Evolutionary conservation across 108 stramenopile genomes (phyloP).

Genomic region (Cyclostephanos invisitatus): DNA sequence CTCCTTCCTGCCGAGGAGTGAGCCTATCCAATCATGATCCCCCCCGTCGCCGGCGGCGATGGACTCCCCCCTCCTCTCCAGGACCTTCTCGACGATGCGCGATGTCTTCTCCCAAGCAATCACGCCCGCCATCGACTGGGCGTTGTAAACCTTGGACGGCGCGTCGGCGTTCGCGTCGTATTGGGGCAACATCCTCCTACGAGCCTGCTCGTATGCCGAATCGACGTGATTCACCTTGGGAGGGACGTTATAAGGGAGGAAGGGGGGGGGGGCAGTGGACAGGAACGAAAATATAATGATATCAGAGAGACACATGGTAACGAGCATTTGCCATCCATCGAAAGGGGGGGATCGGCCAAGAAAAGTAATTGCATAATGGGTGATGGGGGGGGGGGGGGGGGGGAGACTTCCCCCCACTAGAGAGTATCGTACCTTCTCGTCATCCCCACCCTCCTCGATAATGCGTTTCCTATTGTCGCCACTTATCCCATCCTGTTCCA

Average conservation of each 20-base stretch:
- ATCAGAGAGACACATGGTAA: too few relatives aligned
- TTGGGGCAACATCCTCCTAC: conserved; percentile 63
- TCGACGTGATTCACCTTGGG: conserved; percentile 45
- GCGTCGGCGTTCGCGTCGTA: conserved; percentile 61
- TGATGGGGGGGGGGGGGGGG: too few relatives aligned
- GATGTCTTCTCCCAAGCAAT: conserved; percentile 59
- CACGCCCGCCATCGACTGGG: conserved; percentile 58
- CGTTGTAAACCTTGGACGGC: conserved; percentile 64
- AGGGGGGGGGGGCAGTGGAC: not conserved
- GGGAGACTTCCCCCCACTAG: too few relatives aligned
- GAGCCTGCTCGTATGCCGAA: conserved; percentile 57
- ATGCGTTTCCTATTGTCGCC: conserved; percentile 62
- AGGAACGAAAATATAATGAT: not conserved
- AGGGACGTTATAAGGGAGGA: not conserved
- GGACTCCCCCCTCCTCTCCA: conserved; percentile 50
- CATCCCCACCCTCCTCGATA: conserved; percentile 25
- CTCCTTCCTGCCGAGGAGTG: conserved; percentile 34
- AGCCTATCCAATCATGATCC: conserved; percentile 23
- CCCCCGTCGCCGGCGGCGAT: not conserved
- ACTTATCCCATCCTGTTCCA: conserved; percentile 58
- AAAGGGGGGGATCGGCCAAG: not conserved
- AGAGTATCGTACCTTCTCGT: too few relatives aligned
- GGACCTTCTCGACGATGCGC: conserved; percentile 64
- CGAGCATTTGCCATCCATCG: too few relatives aligned
- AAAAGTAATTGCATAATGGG: not conserved